Percentiles rank a stretch among this genome's conserved stretches.
Evolutionary conservation across 2,329 filamentous ascomycete species (phyloP).

Genomic region (Neofusicoccum sp.): DNA sequence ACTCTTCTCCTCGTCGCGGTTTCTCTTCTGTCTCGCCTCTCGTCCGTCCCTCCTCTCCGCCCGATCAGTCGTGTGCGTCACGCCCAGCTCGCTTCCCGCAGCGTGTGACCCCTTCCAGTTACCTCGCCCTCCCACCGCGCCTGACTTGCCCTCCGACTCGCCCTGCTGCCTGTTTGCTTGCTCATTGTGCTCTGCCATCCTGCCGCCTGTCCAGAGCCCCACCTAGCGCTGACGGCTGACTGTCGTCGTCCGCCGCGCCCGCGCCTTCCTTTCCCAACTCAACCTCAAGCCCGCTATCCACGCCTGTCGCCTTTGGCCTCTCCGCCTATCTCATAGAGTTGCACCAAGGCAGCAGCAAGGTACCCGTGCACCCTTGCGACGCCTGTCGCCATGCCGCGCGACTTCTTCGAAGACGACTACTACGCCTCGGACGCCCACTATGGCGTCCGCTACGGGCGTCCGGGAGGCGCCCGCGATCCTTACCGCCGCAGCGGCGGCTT

Average conservation of each 20-base stretch:
- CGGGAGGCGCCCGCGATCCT: slow-evolving; percentile 19
- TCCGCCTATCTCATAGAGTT: background rate
- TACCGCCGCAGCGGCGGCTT: slow-evolving; percentile 28
- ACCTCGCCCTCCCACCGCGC: slow-evolving; percentile 3
- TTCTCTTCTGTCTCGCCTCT: slow-evolving; percentile 2
- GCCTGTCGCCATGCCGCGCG: slow-evolving; percentile 3
- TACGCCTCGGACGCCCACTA: background rate
- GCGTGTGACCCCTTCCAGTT: slow-evolving; percentile 16
- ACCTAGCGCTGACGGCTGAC: slow-evolving; percentile 8
- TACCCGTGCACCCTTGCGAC: background rate
- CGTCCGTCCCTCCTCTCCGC: background rate
- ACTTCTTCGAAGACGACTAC: background rate
- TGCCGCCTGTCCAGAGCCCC: background rate
- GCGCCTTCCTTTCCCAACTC: background rate
- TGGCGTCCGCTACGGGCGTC: background rate
- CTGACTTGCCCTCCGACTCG: background rate
- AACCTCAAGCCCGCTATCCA: background rate
- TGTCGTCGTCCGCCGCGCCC: background rate
- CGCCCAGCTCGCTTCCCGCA: background rate
- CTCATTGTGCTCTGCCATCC: too few relatives aligned
- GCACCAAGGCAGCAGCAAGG: background rate
- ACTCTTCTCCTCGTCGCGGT: background rate
- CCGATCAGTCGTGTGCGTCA: slow-evolving; percentile 15
- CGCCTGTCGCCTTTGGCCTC: background rate
- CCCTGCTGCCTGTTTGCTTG: slow-evolving; percentile 13